These are phyloP conservation scores for Rusavskia elegans DNA, from an alignment of 495 filamentous ascomycete genomes.

Conservation along the genomic window DNA sequence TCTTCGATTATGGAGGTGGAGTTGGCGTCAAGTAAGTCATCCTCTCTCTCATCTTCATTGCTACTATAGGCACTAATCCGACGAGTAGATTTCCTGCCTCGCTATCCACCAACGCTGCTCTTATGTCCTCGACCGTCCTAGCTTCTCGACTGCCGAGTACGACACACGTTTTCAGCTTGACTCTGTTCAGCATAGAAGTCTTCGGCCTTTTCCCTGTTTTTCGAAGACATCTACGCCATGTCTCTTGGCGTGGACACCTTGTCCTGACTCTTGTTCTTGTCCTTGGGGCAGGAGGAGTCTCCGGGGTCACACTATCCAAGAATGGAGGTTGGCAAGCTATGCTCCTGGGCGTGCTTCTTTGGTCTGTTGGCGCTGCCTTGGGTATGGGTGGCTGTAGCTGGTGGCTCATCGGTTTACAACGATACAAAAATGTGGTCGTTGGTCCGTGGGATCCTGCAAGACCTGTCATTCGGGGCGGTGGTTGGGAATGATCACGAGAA, in stretches of 20 bases:
- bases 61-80: neutral
- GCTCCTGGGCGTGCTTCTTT: conserved; percentile 54
- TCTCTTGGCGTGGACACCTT: conserved; percentile 72
- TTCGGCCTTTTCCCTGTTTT: conserved; percentile 96
- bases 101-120: conserved; percentile 82
- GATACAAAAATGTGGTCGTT: conserved; percentile 98
- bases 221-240: conserved; percentile 65
- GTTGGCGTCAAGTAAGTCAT: conserved; percentile 32
- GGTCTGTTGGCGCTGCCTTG: conserved; percentile 49
- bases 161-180: conserved; percentile 87
- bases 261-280: conserved; percentile 65
- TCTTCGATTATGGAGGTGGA: conserved; percentile 82
- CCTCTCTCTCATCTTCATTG: neutral
- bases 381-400: conserved; percentile 89
- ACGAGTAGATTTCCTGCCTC: conserved; percentile 57
- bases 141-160: conserved; percentile 77
- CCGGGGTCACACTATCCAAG: conserved; percentile 52
- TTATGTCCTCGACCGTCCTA: conserved; percentile 88
- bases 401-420: conserved; percentile 95
- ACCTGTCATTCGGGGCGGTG: conserved; percentile 44
- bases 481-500: conserved; percentile 7
- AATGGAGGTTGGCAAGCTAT: conserved; percentile 46
- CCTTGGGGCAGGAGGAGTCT: conserved; percentile 57
- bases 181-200: conserved; percentile 90
- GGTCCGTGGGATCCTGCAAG: conserved; percentile 95